A percentile compares a stretch with the other conserved stretches of the same genome.
phyloP scores from a whole-genome alignment of 139 green algal genomes.

The Haematococcus sp. region DNA sequence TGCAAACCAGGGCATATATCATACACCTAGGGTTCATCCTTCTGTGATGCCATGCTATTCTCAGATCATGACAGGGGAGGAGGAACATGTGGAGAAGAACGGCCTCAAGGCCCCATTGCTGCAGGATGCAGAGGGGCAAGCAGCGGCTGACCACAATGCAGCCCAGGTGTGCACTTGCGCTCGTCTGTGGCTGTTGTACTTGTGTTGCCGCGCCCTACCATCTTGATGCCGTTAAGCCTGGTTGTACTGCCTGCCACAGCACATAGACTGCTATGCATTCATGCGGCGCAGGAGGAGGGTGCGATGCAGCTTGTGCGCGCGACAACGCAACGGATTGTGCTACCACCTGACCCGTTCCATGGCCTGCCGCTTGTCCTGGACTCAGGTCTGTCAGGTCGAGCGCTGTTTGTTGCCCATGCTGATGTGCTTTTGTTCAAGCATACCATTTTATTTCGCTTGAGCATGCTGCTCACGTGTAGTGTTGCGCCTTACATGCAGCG shows the following conservation, averaged over 20 bases:
- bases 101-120: too few species aligned
- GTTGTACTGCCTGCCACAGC: too few species aligned
- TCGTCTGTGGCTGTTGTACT: neutral
- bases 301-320: conserved; percentile 8
- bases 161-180: neutral
- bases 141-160: conserved; percentile 1
- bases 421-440: too few species aligned
- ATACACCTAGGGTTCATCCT: too few species aligned
- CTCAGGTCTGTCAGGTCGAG: neutral
- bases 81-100: conserved; percentile 15
- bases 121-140: conserved; percentile 1
- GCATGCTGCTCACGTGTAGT: too few species aligned
- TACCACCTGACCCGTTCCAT: conserved; percentile 16
- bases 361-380: conserved; percentile 11
- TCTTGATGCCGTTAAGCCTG: too few species aligned
- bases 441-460: too few species aligned
- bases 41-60: neutral
- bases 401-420: too few species aligned
- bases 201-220: too few species aligned
- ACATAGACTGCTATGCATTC: too few species aligned
- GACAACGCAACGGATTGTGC: conserved; percentile 9
- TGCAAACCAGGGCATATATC: too few species aligned
- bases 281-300: neutral
- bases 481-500: too few species aligned
- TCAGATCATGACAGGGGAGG: conserved; percentile 15